Conservation (phyloP, 257 asterid genomes). For the Solanum megistacrolobum region DNA sequence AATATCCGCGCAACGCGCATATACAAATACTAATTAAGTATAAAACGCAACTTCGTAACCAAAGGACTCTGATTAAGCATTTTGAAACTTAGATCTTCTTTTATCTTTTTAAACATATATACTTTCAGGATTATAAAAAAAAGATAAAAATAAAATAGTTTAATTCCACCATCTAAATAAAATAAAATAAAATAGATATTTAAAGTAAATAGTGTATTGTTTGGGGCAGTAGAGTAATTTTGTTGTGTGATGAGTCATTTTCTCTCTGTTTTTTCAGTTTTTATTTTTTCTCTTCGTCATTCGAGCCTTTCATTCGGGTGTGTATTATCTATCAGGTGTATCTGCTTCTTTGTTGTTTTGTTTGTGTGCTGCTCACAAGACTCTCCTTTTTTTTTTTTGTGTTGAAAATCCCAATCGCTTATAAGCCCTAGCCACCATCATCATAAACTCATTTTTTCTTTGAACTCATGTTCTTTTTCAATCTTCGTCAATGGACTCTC, state of each 20-base stretch:
- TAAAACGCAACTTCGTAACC: not conserved
- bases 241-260: not conserved
- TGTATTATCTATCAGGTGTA: conserved; percentile 6
- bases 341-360: not conserved
- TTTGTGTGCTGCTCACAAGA: not conserved
- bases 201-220: not conserved
- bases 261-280: not conserved
- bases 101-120: too few species aligned
- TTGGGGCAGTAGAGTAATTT: conserved; percentile 12
- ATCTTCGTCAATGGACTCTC: not conserved
- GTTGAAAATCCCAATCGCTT: not conserved
- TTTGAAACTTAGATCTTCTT: not conserved
- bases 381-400: not conserved
- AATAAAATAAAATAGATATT: too few species aligned
- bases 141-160: too few species aligned
- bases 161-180: too few species aligned
- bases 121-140: not conserved
- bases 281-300: not conserved
- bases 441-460: not conserved
- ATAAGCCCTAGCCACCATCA: conserved; percentile 2
- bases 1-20: fast-evolving
- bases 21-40: not conserved
- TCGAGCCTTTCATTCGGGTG: conserved; percentile 16
- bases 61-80: not conserved
- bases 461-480: not conserved